Conservation (phyloP, 2,329 filamentous ascomycete species). For the Pseudodiploospora longispora region DNA sequence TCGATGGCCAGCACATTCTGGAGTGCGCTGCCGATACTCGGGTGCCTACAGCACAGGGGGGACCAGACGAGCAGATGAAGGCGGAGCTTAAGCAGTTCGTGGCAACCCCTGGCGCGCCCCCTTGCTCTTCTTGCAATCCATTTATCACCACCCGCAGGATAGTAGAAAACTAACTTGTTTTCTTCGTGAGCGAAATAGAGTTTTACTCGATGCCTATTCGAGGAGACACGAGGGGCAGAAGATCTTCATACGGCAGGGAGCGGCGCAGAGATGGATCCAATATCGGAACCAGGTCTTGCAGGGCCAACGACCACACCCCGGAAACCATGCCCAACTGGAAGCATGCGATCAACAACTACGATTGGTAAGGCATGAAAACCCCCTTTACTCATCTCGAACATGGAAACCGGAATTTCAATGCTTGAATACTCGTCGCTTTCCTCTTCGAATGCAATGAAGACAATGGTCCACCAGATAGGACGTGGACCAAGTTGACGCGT, state of each 20-base stretch:
- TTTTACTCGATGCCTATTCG: conserved; percentile 52
- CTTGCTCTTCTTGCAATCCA: background rate
- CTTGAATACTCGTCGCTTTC: too few relatives aligned
- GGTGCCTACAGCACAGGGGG: conserved; percentile 45
- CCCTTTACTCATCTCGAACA: background rate
- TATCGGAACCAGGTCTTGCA: conserved; percentile 45
- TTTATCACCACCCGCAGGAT: background rate
- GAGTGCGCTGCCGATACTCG: conserved; percentile 55
- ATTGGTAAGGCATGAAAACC: conserved; percentile 34
- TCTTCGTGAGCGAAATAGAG: conserved; percentile 26
- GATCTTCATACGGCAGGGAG: conserved; percentile 54
- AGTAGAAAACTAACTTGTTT: background rate
- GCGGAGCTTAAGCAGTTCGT: conserved; percentile 55
- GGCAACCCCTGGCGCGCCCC: too few relatives aligned
- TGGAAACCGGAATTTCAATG: background rate
- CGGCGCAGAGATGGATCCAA: conserved; percentile 52
- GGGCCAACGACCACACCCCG: conserved; percentile 39
- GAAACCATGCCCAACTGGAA: conserved; percentile 40
- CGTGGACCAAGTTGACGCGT: too few relatives aligned
- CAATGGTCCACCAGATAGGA: too few relatives aligned
- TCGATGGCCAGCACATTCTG: conserved; percentile 57
- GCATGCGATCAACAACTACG: conserved; percentile 50
- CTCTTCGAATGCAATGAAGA: too few relatives aligned
- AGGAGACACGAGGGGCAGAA: conserved; percentile 57
- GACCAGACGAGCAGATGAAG: conserved; percentile 51